These are phyloP conservation scores for Tillandsia leiboldiana DNA, from an alignment of 176 grass and related monocot genomes.

Conservation along the genomic window DNA sequence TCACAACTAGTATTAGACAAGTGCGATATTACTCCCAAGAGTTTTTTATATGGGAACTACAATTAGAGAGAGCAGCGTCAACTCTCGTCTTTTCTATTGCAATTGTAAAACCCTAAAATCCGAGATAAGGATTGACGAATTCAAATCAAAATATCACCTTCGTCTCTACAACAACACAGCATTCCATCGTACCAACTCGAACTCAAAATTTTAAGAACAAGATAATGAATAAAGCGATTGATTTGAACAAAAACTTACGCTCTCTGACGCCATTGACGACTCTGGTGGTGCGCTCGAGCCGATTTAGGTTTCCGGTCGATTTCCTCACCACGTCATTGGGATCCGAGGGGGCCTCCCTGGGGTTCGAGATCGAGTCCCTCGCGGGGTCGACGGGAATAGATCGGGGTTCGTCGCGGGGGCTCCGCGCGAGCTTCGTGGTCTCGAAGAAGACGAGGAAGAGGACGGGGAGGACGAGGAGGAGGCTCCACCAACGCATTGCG, in stretches of 20 bases:
- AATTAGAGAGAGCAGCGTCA: no score
- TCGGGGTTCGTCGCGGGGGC: slow-evolving; percentile 4
- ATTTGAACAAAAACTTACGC: slow-evolving; percentile 34
- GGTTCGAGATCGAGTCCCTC: not conserved
- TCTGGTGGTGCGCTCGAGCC: slow-evolving; percentile 30
- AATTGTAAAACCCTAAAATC: not conserved
- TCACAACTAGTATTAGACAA: no score
- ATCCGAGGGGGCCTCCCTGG: not conserved
- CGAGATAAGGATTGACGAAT: no score
- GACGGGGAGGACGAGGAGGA: slow-evolving; percentile 41
- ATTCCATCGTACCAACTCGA: not conserved
- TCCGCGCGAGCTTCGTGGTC: slow-evolving; percentile 20
- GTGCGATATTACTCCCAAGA: no score
- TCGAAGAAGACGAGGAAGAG: slow-evolving; percentile 46
- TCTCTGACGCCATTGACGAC: slow-evolving; percentile 39
- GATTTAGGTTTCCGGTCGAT: slow-evolving; percentile 33
- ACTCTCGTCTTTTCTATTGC: no score
- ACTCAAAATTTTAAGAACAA: slow-evolving; percentile 5
- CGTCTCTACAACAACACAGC: no score
- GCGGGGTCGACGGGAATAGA: not conserved
- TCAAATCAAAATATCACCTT: no score
- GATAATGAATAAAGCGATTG: slow-evolving; percentile 1
- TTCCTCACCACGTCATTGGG: slow-evolving; percentile 4
- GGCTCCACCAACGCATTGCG: slow-evolving; percentile 31
- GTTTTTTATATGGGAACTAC: no score